These are phyloP conservation scores for Blastocrithidia nonstop DNA, from an alignment of 208 protist species.

Conservation along the genomic window DNA sequence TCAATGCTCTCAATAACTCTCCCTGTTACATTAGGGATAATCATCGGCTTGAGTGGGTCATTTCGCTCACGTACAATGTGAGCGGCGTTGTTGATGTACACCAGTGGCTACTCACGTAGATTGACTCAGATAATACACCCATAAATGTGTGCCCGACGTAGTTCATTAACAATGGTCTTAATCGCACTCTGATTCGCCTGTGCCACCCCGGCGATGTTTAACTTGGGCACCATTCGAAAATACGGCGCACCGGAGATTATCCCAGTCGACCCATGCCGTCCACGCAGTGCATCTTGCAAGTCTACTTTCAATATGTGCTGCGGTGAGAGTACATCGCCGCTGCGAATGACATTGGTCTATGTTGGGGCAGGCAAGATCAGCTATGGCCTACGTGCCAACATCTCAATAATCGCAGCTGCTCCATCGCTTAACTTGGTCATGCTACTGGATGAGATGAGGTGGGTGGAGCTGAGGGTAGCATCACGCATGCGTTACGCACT, in stretches of 20 bases:
- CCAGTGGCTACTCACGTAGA: slow-evolving; percentile 71
- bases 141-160: slow-evolving; percentile 47
- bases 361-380: slow-evolving; percentile 46
- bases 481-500: slow-evolving; percentile 5
- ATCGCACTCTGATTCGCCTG: slow-evolving; percentile 64
- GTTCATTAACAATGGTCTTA: slow-evolving; percentile 63
- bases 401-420: slow-evolving; percentile 54
- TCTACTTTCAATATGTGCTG: slow-evolving; percentile 70
- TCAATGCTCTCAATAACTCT: slow-evolving; percentile 60
- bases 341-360: slow-evolving; percentile 36
- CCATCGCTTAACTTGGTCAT: slow-evolving; percentile 33
- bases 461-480: slow-evolving; percentile 17
- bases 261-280: slow-evolving; percentile 41
- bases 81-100: slow-evolving; percentile 76
- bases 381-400: slow-evolving; percentile 37
- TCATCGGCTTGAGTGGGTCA: slow-evolving; percentile 57
- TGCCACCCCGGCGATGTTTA: slow-evolving; percentile 69
- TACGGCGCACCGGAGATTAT: slow-evolving; percentile 71
- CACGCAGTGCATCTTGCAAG: slow-evolving; percentile 48
- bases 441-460: slow-evolving; percentile 48
- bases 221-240: slow-evolving; percentile 76
- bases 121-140: slow-evolving; percentile 72
- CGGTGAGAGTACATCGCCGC: slow-evolving; percentile 60
- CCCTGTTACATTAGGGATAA: slow-evolving; percentile 70
- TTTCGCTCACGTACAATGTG: slow-evolving; percentile 73